Evolutionary conservation across 768 basidiomycete species (phyloP).

Genomic region (Suillus tomentosus): DNA sequence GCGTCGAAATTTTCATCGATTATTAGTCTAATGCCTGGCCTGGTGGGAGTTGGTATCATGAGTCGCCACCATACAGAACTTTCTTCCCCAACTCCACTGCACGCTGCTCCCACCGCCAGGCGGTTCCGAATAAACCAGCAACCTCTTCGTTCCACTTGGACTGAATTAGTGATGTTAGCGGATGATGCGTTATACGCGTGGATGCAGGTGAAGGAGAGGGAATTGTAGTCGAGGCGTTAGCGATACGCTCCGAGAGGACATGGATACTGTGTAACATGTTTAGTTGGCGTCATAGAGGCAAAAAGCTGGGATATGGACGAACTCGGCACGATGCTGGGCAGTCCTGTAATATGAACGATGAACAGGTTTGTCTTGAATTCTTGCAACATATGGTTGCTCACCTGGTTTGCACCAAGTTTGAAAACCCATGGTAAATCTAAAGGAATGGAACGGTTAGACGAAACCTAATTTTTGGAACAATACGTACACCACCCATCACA

Average conservation of each 20-base stretch:
- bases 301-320: constrained; percentile 24
- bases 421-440: constrained; percentile 73
- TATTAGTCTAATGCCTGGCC: constrained; percentile 2
- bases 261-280: constrained; percentile 43
- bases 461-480: not conserved
- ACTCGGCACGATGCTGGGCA: constrained; percentile 58
- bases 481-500: constrained; percentile 62
- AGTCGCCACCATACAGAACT: constrained; percentile 43
- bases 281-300: constrained; percentile 1
- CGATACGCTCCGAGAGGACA: constrained; percentile 50
- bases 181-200: constrained; percentile 47
- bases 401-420: constrained; percentile 62
- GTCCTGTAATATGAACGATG: constrained; percentile 41
- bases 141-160: constrained; percentile 63
- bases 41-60: not conserved
- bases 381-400: constrained; percentile 27
- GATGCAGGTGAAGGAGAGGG: constrained; percentile 59
- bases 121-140: constrained; percentile 44
- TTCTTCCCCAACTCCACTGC: constrained; percentile 49
- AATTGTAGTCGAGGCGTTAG: constrained; percentile 47
- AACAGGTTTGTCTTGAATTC: constrained; percentile 2
- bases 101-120: constrained; percentile 47
- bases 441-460: not conserved
- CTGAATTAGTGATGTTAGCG: constrained; percentile 51
- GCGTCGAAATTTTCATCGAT: not conserved